phyloP scores from a whole-genome alignment of 2,329 filamentous ascomycete genomes.

The Volutella citrinella region DNA sequence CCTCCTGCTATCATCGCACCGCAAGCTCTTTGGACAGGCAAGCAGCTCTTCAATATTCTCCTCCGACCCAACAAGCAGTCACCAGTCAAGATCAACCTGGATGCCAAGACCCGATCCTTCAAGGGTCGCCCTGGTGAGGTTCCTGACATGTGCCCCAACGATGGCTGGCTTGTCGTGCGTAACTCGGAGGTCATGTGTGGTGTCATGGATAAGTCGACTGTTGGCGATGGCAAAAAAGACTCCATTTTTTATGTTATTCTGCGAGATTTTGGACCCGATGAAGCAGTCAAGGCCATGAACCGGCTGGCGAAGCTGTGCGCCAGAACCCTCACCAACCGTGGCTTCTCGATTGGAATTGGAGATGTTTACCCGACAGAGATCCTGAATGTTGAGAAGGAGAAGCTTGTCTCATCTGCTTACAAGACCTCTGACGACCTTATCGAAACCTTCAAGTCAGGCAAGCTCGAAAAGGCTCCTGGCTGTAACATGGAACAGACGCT shows the following conservation, averaged over 20 bases:
- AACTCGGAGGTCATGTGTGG: constrained; percentile 99
- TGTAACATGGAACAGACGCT: constrained; percentile 90
- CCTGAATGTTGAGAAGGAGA: constrained; percentile 70
- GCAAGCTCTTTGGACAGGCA: constrained; percentile 88
- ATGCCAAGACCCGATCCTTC: constrained; percentile 87
- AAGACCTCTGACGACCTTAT: constrained; percentile 80
- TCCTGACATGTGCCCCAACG: constrained; percentile 78
- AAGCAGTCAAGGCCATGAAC: constrained; percentile 90
- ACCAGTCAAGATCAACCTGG: constrained; percentile 82
- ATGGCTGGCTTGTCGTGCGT: constrained; percentile 87
- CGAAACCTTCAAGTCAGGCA: constrained; percentile 72
- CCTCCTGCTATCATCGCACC: constrained; percentile 85
- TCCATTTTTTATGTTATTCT: constrained; percentile 97
- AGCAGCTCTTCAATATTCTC: constrained; percentile 90
- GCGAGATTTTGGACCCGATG: constrained; percentile 87
- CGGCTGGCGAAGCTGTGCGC: constrained; percentile 87
- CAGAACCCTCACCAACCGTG: constrained; percentile 81
- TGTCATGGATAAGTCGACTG: constrained; percentile 94
- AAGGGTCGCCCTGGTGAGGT: constrained; percentile 53
- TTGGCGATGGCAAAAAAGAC: constrained; percentile 97
- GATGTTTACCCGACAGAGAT: constrained; percentile 82
- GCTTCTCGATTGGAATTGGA: constrained; percentile 93
- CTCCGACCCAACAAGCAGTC: constrained; percentile 86
- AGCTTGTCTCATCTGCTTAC: constrained; percentile 76
- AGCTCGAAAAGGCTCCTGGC: constrained; percentile 80